Evolutionary conservation across 495 filamentous ascomycete genomes (phyloP), one percentile per base, ranked within the genome.

Genomic region (Rusavskia elegans): DNA sequence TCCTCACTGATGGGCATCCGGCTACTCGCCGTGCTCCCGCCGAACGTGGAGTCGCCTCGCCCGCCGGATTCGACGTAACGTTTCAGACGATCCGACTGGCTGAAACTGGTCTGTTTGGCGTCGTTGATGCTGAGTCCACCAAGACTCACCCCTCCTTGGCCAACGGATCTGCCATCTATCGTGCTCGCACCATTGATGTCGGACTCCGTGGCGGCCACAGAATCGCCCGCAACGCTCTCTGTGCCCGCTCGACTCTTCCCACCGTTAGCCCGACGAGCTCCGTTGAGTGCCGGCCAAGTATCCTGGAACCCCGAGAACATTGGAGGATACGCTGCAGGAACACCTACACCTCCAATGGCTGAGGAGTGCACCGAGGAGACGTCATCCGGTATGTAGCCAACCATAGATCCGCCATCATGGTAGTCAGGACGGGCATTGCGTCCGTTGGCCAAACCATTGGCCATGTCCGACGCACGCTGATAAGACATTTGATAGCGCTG

Each of bases 261-360:
- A 49, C 78, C 77, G 57, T 83, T 83, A 41, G 72, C 65, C 3
- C 81, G 77, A 38, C 76, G 75, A 54, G 73, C 75, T 11, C 81
- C 80, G 27, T 81, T 80, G 38, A 94, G 76, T 21, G 83, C 73
- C 16, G 93, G 93, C 92, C 92, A 99, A 27, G 82, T 73, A 50
- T 95, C 89, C 38, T 80, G 71, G 60, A 99, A 97, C 65, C 83
- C 83, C 49, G 86, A 87, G 67, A 99, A 99, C 85, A 97, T 95
- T 21, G 83, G 85, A 9, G 92, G 92, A 62, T 89, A 99, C 21
- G 83, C 83, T 41, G 86, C 84, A 17, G 82, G 74, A 42, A 89
- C 67, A 14, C 82, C 83, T 40, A 86, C 85, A 39, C 88, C 88
- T 35, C 87, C 87, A 32, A 96, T 74, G 10, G 90, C 85, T 20